phyloP scores from a whole-genome alignment of 108 stramenopile genomes.

The Nannochloropsis oceanica region DNA sequence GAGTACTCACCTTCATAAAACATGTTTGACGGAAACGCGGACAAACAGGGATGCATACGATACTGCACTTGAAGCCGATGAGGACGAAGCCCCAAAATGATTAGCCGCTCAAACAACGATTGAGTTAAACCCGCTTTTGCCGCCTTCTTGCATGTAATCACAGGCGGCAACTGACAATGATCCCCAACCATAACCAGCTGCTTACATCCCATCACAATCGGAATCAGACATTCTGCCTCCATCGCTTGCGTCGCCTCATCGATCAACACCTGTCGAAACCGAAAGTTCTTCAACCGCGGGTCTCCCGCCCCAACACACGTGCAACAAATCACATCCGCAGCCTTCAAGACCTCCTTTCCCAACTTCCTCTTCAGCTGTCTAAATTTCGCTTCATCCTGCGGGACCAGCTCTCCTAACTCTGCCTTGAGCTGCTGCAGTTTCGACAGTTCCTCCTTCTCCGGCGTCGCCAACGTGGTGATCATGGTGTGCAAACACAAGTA shows the following conservation, averaged over 20 bases:
- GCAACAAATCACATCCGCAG: constrained; percentile 95
- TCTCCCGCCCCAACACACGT: constrained; percentile 97
- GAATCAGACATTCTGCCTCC: constrained; percentile 92
- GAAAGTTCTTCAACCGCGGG: constrained; percentile 79
- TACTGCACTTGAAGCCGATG: constrained; percentile 95
- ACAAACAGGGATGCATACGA: constrained; percentile 92
- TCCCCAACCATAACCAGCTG: constrained; percentile 97
- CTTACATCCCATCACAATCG: constrained; percentile 85
- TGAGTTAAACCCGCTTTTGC: constrained; percentile 87
- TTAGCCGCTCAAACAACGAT: constrained; percentile 86
- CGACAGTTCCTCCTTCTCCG: constrained; percentile 55
- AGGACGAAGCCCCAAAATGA: constrained; percentile 81
- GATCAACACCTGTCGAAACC: constrained; percentile 85
- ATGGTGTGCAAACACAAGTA: constrained; percentile 79
- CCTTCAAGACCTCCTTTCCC: constrained; percentile 86
- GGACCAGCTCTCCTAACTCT: constrained; percentile 78
- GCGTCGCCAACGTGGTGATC: constrained; percentile 29
- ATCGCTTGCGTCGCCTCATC: constrained; percentile 98
- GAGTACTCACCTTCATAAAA: constrained; percentile 65
- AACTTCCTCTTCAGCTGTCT: constrained; percentile 47
- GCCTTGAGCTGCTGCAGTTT: constrained; percentile 83
- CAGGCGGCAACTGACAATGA: constrained; percentile 95
- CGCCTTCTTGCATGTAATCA: constrained; percentile 91
- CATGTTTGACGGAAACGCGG: constrained; percentile 96
- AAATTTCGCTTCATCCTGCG: constrained; percentile 78